phyloP scores from a whole-genome alignment of 768 basidiomycete species.

The Boletus barrowsii region DNA sequence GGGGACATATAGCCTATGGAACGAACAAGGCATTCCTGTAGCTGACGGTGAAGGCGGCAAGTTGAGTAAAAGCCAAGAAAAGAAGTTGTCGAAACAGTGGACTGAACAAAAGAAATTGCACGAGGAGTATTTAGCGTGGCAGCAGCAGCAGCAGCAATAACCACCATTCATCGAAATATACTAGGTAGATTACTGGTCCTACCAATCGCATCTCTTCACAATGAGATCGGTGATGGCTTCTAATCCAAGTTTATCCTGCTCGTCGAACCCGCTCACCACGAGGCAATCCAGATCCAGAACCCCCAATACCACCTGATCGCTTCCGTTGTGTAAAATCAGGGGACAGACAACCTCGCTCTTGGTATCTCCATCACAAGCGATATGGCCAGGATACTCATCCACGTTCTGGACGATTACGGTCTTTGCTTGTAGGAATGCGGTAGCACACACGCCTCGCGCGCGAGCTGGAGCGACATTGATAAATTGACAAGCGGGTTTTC shows the following conservation, averaged over 20 bases:
- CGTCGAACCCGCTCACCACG: slow-evolving; percentile 63
- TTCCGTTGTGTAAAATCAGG: slow-evolving; percentile 42
- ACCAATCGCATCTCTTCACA: slow-evolving; percentile 67
- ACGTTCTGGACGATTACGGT: slow-evolving; percentile 77
- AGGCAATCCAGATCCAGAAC: slow-evolving; percentile 88
- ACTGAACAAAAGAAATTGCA: slow-evolving; percentile 74
- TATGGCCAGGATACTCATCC: slow-evolving; percentile 83
- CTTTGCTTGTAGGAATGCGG: slow-evolving; percentile 55
- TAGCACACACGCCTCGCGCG: slow-evolving; percentile 81
- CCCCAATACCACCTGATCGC: slow-evolving; percentile 42
- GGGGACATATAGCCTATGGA: slow-evolving; percentile 79
- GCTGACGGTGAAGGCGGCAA: slow-evolving; percentile 85
- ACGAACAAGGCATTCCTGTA: slow-evolving; percentile 79
- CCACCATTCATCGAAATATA: neutral
- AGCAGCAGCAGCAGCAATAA: slow-evolving; percentile 28
- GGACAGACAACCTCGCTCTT: slow-evolving; percentile 90
- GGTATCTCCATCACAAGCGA: slow-evolving; percentile 89
- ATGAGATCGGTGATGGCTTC: slow-evolving; percentile 68
- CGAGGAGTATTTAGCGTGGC: slow-evolving; percentile 66
- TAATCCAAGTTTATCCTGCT: slow-evolving; percentile 74
- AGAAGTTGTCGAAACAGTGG: slow-evolving; percentile 77
- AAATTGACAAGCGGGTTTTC: slow-evolving; percentile 87
- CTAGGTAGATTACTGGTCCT: slow-evolving; percentile 20
- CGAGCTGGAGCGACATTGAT: slow-evolving; percentile 58
- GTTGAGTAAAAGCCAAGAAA: slow-evolving; percentile 73